Conservation (phyloP, 1,284 basidiomycete genomes). For the Fistulina hepatica region DNA sequence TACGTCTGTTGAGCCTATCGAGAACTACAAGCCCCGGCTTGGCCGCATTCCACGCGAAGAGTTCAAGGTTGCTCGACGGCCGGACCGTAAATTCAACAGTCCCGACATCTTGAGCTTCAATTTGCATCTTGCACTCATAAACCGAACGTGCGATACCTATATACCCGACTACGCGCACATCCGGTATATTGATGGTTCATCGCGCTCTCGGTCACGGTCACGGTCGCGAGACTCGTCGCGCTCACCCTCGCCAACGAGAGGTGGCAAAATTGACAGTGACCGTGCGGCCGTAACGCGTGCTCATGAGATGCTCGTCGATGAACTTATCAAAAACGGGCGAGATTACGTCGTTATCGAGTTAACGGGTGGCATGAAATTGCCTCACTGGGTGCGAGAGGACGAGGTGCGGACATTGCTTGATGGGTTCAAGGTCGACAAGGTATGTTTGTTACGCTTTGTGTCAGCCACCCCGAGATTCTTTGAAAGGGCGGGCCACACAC, state of each 20-base stretch:
- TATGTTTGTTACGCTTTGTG: slow-evolving; percentile 24
- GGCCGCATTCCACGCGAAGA: not conserved
- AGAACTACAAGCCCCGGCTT: not conserved
- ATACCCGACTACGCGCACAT: not conserved
- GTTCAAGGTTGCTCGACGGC: not conserved
- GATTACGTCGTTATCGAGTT: slow-evolving; percentile 53
- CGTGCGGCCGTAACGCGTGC: slow-evolving; percentile 20
- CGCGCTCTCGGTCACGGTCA: not conserved
- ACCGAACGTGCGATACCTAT: no score
- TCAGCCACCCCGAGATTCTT: slow-evolving; percentile 5
- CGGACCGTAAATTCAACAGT: not conserved
- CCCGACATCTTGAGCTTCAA: no score
- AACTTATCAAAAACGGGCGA: slow-evolving; percentile 47
- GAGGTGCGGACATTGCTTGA: slow-evolving; percentile 51
- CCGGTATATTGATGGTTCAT: not conserved
- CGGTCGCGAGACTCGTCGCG: not conserved
- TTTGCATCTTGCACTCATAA: no score
- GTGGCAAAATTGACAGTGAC: slow-evolving; percentile 17
- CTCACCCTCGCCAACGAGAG: not conserved
- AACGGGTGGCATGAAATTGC: slow-evolving; percentile 30
- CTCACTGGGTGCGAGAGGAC: slow-evolving; percentile 46
- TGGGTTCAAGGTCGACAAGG: slow-evolving; percentile 56
- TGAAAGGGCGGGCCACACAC: no score
- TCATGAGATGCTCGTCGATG: slow-evolving; percentile 39
- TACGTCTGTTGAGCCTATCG: no score